Base-by-base conservation (phyloP, 768 basidiomycete genomes). In the Kwoniella sp. region DNA sequence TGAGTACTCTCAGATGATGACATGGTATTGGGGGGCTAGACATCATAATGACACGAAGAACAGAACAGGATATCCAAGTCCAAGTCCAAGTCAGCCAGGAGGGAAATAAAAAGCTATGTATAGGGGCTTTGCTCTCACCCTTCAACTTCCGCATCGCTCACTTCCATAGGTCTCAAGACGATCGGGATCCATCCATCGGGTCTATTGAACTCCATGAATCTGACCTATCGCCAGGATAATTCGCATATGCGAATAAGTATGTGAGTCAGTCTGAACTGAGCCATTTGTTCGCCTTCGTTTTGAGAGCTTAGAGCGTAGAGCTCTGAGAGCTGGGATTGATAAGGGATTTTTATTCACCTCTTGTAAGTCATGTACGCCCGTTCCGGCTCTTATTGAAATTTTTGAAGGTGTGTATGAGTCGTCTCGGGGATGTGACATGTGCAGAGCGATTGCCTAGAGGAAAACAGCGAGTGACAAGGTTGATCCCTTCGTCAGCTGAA, bases 381-480 rank as follows among this genome's bases (percentile, higher is more conserved):
- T 97, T 17, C 96, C 96, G 0, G 94, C 94, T 53, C 92, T 88
- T 37, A 99, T 87, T 1, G 89, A 88, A 63, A 99, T 83, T 21
- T 90, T 90, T 0, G 91, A 89, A 0, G 96, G 96, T 0, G 96
- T 98, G 79, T 98, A 99, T 0, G 96, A 98, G 76, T 99, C 96
- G 76, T 98, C 96, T 55, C 86, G 85, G 3, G 85, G 68, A 57
- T 79, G 77, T 27, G 72, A 74, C 25, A 68, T 74, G 19, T 71
- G 69, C 13, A 79, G 55, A 0, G 73, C 63, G 21, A 79, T 64
- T 1, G 75, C 63, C 78, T 79, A 48, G 26, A 1, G 27, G n/a
- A n/a, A n/a, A n/a, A n/a, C n/a, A n/a, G n/a, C n/a, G n/a, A n/a
- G n/a, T n/a, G n/a, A n/a, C n/a, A n/a, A n/a, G n/a, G n/a, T n/a